Conservation (phyloP, 2,329 filamentous ascomycete species). For the Drechslera avenae region DNA sequence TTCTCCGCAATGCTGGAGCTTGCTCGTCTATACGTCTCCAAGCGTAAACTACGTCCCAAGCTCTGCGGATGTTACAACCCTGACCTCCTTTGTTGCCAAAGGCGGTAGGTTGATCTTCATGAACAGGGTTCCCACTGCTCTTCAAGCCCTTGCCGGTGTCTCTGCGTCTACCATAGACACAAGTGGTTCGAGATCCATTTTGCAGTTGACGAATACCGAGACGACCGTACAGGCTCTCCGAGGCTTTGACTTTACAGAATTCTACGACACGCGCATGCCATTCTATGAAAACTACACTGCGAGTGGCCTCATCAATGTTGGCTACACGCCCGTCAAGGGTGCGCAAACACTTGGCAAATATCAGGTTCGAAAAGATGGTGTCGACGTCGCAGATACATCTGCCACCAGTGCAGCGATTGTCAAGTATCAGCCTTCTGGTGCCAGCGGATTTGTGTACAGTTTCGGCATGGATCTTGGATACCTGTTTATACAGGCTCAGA, state of each 20-base stretch:
- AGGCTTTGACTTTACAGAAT: constrained; percentile 9
- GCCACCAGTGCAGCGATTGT: constrained; percentile 9
- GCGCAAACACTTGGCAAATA: constrained; percentile 10
- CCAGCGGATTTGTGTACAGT: constrained; percentile 12
- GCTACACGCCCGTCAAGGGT: constrained; percentile 7
- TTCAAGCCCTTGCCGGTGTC: constrained; percentile 9
- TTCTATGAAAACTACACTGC: constrained; percentile 12
- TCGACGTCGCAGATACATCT: constrained; percentile 9
- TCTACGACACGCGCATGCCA: constrained; percentile 11
- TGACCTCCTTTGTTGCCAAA: constrained; percentile 8
- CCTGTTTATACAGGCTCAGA: constrained; percentile 5
- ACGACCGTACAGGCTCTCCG: constrained; percentile 3
- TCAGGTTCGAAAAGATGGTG: constrained; percentile 1
- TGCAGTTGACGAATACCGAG: constrained; percentile 10
- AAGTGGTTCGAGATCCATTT: constrained; percentile 3
- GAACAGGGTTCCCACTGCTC: constrained; percentile 7
- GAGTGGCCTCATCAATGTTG: constrained; percentile 7
- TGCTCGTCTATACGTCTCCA: constrained; percentile 10
- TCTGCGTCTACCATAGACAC: constrained; percentile 9
- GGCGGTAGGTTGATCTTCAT: constrained; percentile 14
- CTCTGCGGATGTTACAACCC: constrained; percentile 1
- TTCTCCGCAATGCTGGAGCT: constrained; percentile 7
- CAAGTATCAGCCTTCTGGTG: constrained; percentile 6
- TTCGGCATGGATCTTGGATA: constrained; percentile 14
- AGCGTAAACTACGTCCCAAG: constrained; percentile 11